Conservation (phyloP, 805 yeast species). For the Jamesozyma lodderae region DNA sequence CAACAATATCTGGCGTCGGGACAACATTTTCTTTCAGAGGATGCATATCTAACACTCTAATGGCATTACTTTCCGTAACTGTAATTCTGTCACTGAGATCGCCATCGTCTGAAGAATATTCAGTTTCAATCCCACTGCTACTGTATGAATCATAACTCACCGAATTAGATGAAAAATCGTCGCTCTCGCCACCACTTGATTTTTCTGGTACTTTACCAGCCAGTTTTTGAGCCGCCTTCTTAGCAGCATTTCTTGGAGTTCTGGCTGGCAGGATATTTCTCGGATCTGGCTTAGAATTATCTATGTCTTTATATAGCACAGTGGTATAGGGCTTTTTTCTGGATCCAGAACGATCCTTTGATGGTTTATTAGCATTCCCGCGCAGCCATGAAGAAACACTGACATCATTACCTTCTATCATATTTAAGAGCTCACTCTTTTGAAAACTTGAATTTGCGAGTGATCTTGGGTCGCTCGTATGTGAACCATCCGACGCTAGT, state of each 20-base stretch:
- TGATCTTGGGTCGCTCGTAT: too few relatives aligned
- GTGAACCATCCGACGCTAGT: too few relatives aligned
- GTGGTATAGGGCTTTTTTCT: slow-evolving; percentile 24
- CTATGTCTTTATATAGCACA: slow-evolving; percentile 22
- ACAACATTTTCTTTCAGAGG: slow-evolving; percentile 1
- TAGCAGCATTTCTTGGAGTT: slow-evolving; percentile 25
- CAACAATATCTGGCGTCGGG: not conserved
- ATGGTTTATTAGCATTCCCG: slow-evolving; percentile 3
- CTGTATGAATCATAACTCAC: slow-evolving; percentile 2
- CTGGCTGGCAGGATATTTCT: slow-evolving; percentile 24
- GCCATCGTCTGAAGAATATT: slow-evolving; percentile 3
- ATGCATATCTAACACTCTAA: not conserved
- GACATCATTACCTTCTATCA: slow-evolving; percentile 19
- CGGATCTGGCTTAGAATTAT: slow-evolving; percentile 26
- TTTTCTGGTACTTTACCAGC: slow-evolving; percentile 9
- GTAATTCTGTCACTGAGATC: not conserved
- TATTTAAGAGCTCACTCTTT: slow-evolving; percentile 21
- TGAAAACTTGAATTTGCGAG: slow-evolving; percentile 20
- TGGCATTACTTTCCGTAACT: not conserved
- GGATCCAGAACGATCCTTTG: slow-evolving; percentile 6
- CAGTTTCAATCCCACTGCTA: slow-evolving; percentile 7
- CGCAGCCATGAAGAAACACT: slow-evolving; percentile 17
- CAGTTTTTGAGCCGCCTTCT: slow-evolving; percentile 22
- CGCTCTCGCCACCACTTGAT: slow-evolving; percentile 1
- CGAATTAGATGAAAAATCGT: slow-evolving; percentile 1